phyloP scores from a whole-genome alignment of 768 basidiomycete species.

The Strobilomyces confusus region DNA sequence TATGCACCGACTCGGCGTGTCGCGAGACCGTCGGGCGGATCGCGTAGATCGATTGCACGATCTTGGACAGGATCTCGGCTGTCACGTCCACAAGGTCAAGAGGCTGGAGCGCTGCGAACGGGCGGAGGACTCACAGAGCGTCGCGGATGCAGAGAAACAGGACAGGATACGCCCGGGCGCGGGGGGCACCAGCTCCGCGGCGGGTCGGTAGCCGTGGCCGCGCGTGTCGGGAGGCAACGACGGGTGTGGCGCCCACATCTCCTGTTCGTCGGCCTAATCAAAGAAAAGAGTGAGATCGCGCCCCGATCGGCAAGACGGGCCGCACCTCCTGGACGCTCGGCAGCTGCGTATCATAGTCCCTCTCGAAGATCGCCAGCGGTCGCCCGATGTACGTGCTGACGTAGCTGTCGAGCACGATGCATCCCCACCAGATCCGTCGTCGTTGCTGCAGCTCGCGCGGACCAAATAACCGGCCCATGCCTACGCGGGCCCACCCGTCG shows the following conservation, averaged over 20 bases:
- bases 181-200: slow-evolving; percentile 17
- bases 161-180: slow-evolving; percentile 54
- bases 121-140: slow-evolving; percentile 51
- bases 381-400: slow-evolving; percentile 77
- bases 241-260: slow-evolving; percentile 46
- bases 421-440: slow-evolving; percentile 73
- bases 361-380: slow-evolving; percentile 69
- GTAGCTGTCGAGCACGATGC: slow-evolving; percentile 76
- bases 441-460: slow-evolving; percentile 64
- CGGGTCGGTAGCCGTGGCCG: slow-evolving; percentile 27
- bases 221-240: slow-evolving; percentile 30
- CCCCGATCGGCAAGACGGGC: neutral
- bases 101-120: neutral
- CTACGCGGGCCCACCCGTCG: slow-evolving; percentile 68
- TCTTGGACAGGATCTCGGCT: slow-evolving; percentile 68
- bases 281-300: slow-evolving; percentile 12
- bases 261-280: slow-evolving; percentile 59
- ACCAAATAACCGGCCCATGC: slow-evolving; percentile 55
- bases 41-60: slow-evolving; percentile 70
- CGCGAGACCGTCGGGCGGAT: slow-evolving; percentile 54
- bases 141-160: slow-evolving; percentile 74
- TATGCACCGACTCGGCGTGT: slow-evolving; percentile 49
- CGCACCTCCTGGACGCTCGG: slow-evolving; percentile 58
- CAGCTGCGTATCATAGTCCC: slow-evolving; percentile 70
- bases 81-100: slow-evolving; percentile 10